A percentile compares a stretch with the other conserved stretches of the same genome.
Evolutionary conservation across 106 monocot genomes (phyloP).

Genomic region (Platanthera zijinensis): DNA sequence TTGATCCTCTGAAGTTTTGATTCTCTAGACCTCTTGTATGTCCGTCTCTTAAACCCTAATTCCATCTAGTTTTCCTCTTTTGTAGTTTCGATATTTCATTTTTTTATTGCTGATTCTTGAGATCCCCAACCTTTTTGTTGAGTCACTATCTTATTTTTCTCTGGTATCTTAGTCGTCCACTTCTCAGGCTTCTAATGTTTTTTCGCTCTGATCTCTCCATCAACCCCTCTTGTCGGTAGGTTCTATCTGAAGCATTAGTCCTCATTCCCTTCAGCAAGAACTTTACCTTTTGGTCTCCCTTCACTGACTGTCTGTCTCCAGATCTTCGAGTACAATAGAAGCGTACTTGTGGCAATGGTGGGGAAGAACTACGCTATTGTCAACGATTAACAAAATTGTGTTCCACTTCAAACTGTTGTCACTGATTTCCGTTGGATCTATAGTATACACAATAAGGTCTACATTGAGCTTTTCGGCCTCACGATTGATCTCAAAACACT

Average conservation of each 20-base stretch:
- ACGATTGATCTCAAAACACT: conserved; percentile 72
- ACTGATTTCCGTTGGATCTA: conserved; percentile 68
- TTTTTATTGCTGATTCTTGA: too few relatives aligned
- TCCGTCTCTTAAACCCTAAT: too few relatives aligned
- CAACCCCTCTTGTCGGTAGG: background rate
- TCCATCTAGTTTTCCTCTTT: too few relatives aligned
- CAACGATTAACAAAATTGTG: conserved; percentile 73
- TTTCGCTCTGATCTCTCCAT: too few relatives aligned
- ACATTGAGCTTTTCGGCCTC: conserved; percentile 78
- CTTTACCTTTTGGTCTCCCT: background rate
- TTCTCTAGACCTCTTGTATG: too few relatives aligned
- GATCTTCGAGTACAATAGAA: conserved; percentile 95
- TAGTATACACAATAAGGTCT: conserved; percentile 84
- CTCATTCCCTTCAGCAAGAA: background rate
- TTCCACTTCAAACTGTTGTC: conserved; percentile 76
- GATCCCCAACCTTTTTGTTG: too few relatives aligned
- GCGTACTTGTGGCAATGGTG: conserved; percentile 84
- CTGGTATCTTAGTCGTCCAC: too few relatives aligned
- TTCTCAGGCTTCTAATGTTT: too few relatives aligned
- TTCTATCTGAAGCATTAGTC: background rate
- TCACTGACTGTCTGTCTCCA: conserved; percentile 1
- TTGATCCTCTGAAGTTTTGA: too few relatives aligned
- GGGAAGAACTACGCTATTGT: conserved; percentile 88
- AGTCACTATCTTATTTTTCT: too few relatives aligned
- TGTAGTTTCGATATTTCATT: too few relatives aligned